These are phyloP conservation scores for Trypanosoma platydactyli DNA, from an alignment of 208 protist genomes.

Conservation along the genomic window DNA sequence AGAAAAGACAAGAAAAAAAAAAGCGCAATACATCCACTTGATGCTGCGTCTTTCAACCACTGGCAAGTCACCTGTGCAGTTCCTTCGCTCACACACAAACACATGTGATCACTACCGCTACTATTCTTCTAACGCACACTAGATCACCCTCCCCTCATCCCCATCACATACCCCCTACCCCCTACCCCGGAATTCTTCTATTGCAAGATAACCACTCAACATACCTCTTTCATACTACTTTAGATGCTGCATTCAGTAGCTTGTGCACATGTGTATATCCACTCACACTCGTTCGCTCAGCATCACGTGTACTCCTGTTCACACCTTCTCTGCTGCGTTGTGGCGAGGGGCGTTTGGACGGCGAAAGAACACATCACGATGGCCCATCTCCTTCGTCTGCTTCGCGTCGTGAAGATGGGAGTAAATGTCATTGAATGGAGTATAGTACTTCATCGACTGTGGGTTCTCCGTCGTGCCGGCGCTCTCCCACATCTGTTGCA, in stretches of 20 bases:
- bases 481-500: slow-evolving; percentile 87
- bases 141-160: background rate
- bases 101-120: background rate
- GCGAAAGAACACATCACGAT: slow-evolving; percentile 87
- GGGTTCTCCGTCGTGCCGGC: slow-evolving; percentile 80
- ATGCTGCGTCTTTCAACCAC: too few species aligned
- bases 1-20: slow-evolving; percentile 17
- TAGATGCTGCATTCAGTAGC: background rate
- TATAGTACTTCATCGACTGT: slow-evolving; percentile 93
- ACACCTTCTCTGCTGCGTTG: slow-evolving; percentile 64
- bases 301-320: slow-evolving; percentile 1
- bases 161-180: background rate
- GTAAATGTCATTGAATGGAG: slow-evolving; percentile 84
- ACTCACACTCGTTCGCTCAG: background rate
- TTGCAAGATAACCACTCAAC: background rate
- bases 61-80: too few species aligned
- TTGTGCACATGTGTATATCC: background rate
- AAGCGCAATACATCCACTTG: too few species aligned
- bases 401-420: slow-evolving; percentile 75
- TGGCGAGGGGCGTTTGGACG: slow-evolving; percentile 82
- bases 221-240: too few species aligned
- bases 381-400: slow-evolving; percentile 86
- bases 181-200: background rate
- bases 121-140: slow-evolving; percentile 8
- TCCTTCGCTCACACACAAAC: background rate